phyloP scores from a whole-genome alignment of 192 early-diverging fungal genomes.

The Coemansia guatemalensis region DNA sequence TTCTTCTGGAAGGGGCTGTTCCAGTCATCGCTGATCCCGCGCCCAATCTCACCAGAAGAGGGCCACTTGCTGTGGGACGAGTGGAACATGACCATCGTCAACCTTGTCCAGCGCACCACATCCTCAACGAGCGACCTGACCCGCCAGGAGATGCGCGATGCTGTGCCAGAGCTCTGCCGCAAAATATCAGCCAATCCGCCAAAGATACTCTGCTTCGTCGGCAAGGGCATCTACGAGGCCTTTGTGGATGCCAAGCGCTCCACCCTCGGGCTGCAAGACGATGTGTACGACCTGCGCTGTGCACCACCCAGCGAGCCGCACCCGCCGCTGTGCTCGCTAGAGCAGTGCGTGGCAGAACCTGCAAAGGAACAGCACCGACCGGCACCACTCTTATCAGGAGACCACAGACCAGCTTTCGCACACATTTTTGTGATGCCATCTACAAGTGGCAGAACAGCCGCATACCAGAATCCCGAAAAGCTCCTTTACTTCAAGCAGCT shows the following conservation, averaged over 20 bases:
- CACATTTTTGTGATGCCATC: slow-evolving; percentile 68
- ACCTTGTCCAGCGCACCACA: slow-evolving; percentile 62
- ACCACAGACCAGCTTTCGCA: slow-evolving; percentile 9
- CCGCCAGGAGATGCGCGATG: slow-evolving; percentile 57
- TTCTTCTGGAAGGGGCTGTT: slow-evolving; percentile 73
- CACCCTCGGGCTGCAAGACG: slow-evolving; percentile 49
- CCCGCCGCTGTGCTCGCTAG: neutral
- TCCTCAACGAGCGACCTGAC: slow-evolving; percentile 60
- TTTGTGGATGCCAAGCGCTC: slow-evolving; percentile 38
- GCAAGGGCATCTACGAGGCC: slow-evolving; percentile 69
- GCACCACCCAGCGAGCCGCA: slow-evolving; percentile 2
- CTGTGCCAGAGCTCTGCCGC: slow-evolving; percentile 59
- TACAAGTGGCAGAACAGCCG: slow-evolving; percentile 66
- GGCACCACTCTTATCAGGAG: neutral
- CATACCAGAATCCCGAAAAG: slow-evolving; percentile 66
- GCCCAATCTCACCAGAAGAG: slow-evolving; percentile 53
- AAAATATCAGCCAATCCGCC: slow-evolving; percentile 64
- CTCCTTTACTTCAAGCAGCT: slow-evolving; percentile 55
- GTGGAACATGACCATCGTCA: slow-evolving; percentile 66
- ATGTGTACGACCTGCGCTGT: slow-evolving; percentile 20
- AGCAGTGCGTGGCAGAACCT: neutral
- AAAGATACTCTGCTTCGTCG: slow-evolving; percentile 65
- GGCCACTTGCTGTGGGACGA: slow-evolving; percentile 51
- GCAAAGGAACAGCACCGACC: neutral
- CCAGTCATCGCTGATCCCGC: slow-evolving; percentile 60